Evolutionary conservation across 2,329 filamentous ascomycete species (phyloP).

Genomic region (Stemphylium vesicarium): DNA sequence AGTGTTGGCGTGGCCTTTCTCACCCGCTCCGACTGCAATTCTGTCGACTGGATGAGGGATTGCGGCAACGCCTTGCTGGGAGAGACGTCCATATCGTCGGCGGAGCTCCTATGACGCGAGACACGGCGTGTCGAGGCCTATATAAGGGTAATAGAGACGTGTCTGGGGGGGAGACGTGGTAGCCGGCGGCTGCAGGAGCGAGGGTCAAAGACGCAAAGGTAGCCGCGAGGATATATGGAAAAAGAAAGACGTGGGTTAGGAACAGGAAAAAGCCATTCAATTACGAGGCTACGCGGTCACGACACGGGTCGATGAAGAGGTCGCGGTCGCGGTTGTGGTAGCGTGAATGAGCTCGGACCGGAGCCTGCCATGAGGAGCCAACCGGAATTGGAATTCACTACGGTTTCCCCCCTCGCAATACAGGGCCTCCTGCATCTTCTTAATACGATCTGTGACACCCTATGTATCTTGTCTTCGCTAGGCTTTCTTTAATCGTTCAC

Average conservation of each 20-base stretch:
- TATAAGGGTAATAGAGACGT: conserved; percentile 28
- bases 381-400: conserved; percentile 28
- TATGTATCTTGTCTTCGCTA: conserved; percentile 6
- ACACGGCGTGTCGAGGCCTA: conserved; percentile 37
- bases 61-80: conserved; percentile 34
- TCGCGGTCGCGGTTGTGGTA: conserved; percentile 10
- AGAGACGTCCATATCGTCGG: conserved; percentile 43
- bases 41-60: conserved; percentile 36
- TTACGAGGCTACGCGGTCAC: conserved; percentile 31
- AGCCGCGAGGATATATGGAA: conserved; percentile 18
- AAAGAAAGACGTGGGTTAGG: conserved; percentile 33
- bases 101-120: conserved; percentile 35
- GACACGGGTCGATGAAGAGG: conserved; percentile 1
- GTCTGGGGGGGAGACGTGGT: conserved; percentile 31
- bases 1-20: conserved; percentile 66
- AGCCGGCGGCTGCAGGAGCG: conserved; percentile 31
- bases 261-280: conserved; percentile 43
- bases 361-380: conserved; percentile 3
- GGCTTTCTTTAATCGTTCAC: not conserved
- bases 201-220: conserved; percentile 20
- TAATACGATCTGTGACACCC: not conserved
- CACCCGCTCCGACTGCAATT: conserved; percentile 46
- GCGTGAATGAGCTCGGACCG: conserved; percentile 34
- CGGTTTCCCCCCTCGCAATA: conserved; percentile 21
- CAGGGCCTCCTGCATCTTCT: conserved; percentile 3